Evolutionary conservation across 2,329 filamentous ascomycete species (phyloP).

Genomic region (Bisporella sp.): DNA sequence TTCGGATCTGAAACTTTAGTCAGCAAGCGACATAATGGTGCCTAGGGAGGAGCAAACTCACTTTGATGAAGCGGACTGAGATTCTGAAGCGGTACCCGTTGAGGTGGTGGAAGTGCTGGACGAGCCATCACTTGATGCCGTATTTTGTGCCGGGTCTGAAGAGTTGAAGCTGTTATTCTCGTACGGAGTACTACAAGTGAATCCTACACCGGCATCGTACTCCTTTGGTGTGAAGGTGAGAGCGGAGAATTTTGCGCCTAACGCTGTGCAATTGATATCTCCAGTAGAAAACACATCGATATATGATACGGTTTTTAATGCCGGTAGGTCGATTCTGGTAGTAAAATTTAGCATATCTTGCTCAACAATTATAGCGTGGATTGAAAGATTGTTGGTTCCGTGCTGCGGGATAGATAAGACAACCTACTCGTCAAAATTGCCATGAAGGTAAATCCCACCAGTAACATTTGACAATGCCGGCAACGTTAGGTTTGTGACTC

Average conservation of each 20-base stretch:
- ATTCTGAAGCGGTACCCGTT: not conserved
- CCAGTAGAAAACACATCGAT: not conserved
- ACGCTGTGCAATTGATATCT: constrained; percentile 6
- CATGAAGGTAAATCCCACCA: not conserved
- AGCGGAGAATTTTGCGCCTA: constrained; percentile 7
- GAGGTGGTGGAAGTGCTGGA: not conserved
- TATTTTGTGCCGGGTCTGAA: not conserved
- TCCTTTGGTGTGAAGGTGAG: constrained; percentile 5
- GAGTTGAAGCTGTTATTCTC: constrained; percentile 6
- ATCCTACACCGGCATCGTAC: not conserved
- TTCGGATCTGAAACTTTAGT: too few relatives aligned
- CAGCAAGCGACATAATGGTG: too few relatives aligned
- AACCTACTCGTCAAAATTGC: constrained; percentile 2
- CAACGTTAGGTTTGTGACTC: not conserved
- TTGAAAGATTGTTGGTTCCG: not conserved
- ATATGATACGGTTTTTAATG: constrained; percentile 3
- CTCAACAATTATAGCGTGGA: too few relatives aligned
- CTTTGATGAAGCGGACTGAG: too few relatives aligned
- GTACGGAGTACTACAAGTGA: constrained; percentile 6
- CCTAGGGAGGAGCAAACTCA: too few relatives aligned
- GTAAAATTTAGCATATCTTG: too few relatives aligned
- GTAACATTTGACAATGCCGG: constrained; percentile 1
- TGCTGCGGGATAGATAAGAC: not conserved
- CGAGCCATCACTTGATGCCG: too few relatives aligned
- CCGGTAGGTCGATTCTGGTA: constrained; percentile 6